Evolutionary conservation across 352 stramenopile species (phyloP).

Genomic region (Pythium myriotylum): DNA sequence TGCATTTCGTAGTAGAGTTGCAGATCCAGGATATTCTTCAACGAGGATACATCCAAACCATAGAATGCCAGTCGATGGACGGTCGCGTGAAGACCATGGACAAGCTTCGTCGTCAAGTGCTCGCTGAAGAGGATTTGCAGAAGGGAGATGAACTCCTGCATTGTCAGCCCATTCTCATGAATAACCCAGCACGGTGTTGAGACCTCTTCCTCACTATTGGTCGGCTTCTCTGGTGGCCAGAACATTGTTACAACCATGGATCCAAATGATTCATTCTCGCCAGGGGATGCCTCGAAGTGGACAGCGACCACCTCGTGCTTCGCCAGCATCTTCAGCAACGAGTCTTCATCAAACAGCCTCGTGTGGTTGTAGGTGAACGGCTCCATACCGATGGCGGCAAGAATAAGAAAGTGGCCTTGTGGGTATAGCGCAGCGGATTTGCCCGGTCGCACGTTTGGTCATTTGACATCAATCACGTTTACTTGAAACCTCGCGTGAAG

Average conservation of each 20-base stretch:
- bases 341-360: not conserved
- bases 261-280: not conserved
- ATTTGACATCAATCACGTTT: too few species aligned
- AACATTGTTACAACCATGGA: not conserved
- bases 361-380: not conserved
- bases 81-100: slow-evolving; percentile 3
- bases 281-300: not conserved
- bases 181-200: not conserved
- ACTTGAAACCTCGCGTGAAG: too few species aligned
- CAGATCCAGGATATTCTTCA: slow-evolving; percentile 29
- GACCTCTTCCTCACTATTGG: not conserved
- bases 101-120: too few species aligned
- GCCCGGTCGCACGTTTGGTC: not conserved
- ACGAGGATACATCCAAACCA: not conserved
- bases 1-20: slow-evolving; percentile 32
- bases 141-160: slow-evolving; percentile 1
- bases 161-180: slow-evolving; percentile 1
- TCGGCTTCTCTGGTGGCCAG: not conserved
- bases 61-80: slow-evolving; percentile 15
- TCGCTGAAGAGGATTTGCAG: not conserved
- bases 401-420: too few species aligned
- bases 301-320: not conserved
- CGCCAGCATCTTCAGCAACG: not conserved
- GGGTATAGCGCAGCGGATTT: too few species aligned
- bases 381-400: not conserved